phyloP scores from a whole-genome alignment of 2,329 filamentous ascomycete species.

The Colletotrichum sublineola region DNA sequence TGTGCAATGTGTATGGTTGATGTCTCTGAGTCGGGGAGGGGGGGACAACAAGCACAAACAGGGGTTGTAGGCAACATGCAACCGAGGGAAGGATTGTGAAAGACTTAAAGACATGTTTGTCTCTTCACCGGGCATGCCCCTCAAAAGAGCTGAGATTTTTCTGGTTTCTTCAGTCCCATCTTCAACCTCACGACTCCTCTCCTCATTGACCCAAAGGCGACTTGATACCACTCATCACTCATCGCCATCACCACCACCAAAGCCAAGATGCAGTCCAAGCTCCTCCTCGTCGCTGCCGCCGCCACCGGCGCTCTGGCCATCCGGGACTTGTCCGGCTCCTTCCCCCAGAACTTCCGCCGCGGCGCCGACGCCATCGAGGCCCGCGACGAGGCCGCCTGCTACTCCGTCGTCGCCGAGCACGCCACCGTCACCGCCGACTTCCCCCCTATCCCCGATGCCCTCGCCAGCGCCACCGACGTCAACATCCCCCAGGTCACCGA shows the following conservation, averaged over 20 bases:
- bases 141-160: background rate
- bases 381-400: slow-evolving; percentile 32
- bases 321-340: slow-evolving; percentile 27
- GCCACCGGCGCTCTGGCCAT: slow-evolving; percentile 26
- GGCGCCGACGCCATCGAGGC: slow-evolving; percentile 8
- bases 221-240: background rate
- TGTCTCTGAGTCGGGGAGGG: background rate
- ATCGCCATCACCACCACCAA: background rate
- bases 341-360: slow-evolving; percentile 27
- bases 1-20: too few species aligned
- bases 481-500: slow-evolving; percentile 42
- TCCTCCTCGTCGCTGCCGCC: slow-evolving; percentile 25
- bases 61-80: background rate
- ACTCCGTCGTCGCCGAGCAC: slow-evolving; percentile 39
- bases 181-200: background rate
- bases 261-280: slow-evolving; percentile 36
- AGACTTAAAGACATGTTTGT: background rate
- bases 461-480: slow-evolving; percentile 44
- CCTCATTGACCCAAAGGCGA: background rate
- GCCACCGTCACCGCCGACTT: slow-evolving; percentile 41
- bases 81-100: background rate
- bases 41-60: background rate
- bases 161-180: background rate
- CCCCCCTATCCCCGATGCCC: slow-evolving; percentile 40
- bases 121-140: background rate